Percentiles rank a stretch among this genome's conserved stretches.
These are phyloP conservation scores for Teratosphaeria epicoccoides DNA, from an alignment of 2,329 filamentous ascomycete species.

Conservation along the genomic window DNA sequence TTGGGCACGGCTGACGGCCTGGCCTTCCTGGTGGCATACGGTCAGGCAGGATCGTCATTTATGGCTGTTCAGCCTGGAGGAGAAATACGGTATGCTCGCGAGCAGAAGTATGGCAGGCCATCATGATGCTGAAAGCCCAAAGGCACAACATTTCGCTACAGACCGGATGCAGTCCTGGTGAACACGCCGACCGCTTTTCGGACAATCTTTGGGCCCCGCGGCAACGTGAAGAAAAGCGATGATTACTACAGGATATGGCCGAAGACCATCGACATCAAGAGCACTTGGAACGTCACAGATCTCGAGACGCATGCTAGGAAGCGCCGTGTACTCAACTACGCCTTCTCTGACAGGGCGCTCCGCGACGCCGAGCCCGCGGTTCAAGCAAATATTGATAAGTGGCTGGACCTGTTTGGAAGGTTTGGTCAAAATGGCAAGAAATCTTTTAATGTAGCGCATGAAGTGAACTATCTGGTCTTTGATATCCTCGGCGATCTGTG, in stretches of 20 bases:
- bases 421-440: neutral
- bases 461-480: constrained; percentile 31
- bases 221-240: constrained; percentile 13
- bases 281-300: constrained; percentile 22
- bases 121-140: neutral
- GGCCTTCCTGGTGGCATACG: constrained; percentile 20
- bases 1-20: constrained; percentile 22
- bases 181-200: constrained; percentile 12
- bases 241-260: constrained; percentile 11
- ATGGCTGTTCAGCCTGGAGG: constrained; percentile 46
- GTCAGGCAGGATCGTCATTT: constrained; percentile 20
- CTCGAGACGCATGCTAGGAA: constrained; percentile 38
- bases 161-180: constrained; percentile 11
- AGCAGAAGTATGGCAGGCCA: neutral
- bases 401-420: constrained; percentile 1
- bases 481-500: constrained; percentile 38
- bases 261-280: constrained; percentile 5
- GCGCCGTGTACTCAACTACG: constrained; percentile 36
- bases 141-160: constrained; percentile 13
- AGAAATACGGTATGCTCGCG: constrained; percentile 46
- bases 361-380: constrained; percentile 34
- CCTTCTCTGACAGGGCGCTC: constrained; percentile 37
- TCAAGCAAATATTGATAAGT: constrained; percentile 10
- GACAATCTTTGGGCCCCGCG: constrained; percentile 12
- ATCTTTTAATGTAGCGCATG: constrained; percentile 35